Base-by-base conservation (phyloP, 2,329 filamentous ascomycete genomes). In the Stagonosporopsis vannaccii region DNA sequence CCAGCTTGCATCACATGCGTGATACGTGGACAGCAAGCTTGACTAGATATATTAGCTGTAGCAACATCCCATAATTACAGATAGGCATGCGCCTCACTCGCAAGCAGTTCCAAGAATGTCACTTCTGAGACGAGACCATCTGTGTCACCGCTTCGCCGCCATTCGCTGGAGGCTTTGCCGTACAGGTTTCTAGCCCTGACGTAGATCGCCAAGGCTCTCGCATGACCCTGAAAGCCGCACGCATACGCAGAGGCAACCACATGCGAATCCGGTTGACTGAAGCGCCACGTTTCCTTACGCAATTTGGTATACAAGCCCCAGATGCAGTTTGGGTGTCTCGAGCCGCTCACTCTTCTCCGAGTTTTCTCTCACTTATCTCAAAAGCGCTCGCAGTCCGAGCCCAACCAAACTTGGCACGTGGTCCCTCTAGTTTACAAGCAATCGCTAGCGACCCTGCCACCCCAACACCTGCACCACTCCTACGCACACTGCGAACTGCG, bases 321-420 rank as follows among this genome's bases (percentile, higher is more conserved):
- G 6, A 23, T 23, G 28, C 32, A 25, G 4, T 5, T 52, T 13
- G 25, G 26, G 28, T 23, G n/a, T 9, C n/a, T 51, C 13, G 32
- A 28, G 13, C 28, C 28, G 33, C 35, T 44, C 26, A 23, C 26
- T 30, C 17, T 33, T 15, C 30, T 23, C 26, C 39, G 13, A 45
- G 33, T 28, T 43, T 51, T 58, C 46, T 51, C 51, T 57, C 36
- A 32, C 33, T 23, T 57, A 30, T 36, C 39, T 49, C 33, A 44
- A 47, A 53, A 51, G 56, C 53, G 49, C 51, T 58, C 51, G 57
- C 61, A 40, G 48, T 23, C 57, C 33, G 39, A 58, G 54, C 39
- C 64, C 69, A 70, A 68, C 69, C 63, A 60, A 45, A 49, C 58
- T 66, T 64, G 66, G 70, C 70, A 74, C 70, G 69, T 75, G 69